Percentiles rank a stretch among this genome's conserved stretches.
Conservation (phyloP, 345 rosid species). For the Hibiscus tridactylites region DNA sequence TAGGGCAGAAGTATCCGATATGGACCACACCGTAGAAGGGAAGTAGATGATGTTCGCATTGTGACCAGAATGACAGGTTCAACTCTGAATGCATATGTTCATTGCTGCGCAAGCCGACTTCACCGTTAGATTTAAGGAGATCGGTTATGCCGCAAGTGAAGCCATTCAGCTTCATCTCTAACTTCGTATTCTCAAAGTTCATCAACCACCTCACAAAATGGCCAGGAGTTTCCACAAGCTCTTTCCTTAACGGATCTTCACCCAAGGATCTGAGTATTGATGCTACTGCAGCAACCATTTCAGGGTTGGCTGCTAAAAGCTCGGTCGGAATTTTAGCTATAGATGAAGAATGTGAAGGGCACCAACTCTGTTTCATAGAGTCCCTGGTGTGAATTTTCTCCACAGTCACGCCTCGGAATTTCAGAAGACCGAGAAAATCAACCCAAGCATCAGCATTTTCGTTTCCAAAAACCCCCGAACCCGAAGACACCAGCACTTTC, state of each 20-base stretch:
- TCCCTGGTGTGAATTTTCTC: slow-evolving; percentile 23
- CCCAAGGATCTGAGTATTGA: slow-evolving; percentile 67
- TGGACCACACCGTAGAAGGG: background rate
- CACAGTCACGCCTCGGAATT: slow-evolving; percentile 40
- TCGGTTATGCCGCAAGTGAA: slow-evolving; percentile 25
- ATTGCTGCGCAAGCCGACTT: slow-evolving; percentile 11
- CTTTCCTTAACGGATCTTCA: slow-evolving; percentile 81
- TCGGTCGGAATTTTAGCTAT: slow-evolving; percentile 28
- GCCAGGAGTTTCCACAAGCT: slow-evolving; percentile 71
- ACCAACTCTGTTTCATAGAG: slow-evolving; percentile 41
- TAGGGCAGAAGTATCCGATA: slow-evolving; percentile 3
- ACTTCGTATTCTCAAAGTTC: slow-evolving; percentile 62
- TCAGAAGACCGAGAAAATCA: slow-evolving; percentile 64
- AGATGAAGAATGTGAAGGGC: slow-evolving; percentile 44
- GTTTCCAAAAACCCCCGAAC: slow-evolving; percentile 73
- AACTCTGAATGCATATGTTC: slow-evolving; percentile 50
- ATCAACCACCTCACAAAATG: slow-evolving; percentile 74
- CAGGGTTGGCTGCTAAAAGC: slow-evolving; percentile 29
- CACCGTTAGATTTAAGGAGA: slow-evolving; percentile 29
- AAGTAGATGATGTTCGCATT: background rate
- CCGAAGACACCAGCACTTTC: slow-evolving; percentile 45
- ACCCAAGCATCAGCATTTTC: slow-evolving; percentile 53
- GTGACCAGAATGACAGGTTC: background rate
- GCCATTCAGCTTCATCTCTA: slow-evolving; percentile 59
- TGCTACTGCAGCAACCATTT: slow-evolving; percentile 61